Base-by-base conservation (phyloP, 108 stramenopile species). In the Cyclotella kingstonii region DNA sequence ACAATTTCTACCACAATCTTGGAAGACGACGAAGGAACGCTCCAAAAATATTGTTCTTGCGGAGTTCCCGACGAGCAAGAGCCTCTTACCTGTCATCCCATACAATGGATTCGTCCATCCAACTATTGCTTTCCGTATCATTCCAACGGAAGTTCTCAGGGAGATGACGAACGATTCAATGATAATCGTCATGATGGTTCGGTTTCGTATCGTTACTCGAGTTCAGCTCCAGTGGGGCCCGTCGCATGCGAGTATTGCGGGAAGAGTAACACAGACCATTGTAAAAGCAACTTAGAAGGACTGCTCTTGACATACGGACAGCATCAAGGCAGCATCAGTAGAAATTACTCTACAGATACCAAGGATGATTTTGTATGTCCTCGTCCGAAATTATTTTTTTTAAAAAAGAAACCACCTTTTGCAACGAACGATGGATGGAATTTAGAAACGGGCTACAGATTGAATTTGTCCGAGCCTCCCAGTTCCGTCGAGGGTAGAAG, bases 371-470 rank as follows among this genome's bases (percentile, higher is more conserved):
- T 21, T 17, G 14, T 46, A n/a, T 73, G 72, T 30, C 72, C 42
- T 2, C 72, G 72, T 19, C 72, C 72, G 10, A 73, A 63, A 46
- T 43, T 73, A 35, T 73, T 73, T 58, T 73, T 73, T 40, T 56
- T 73, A 1, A 73, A 73, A 42, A 73, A 73, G 39, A 46, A 56
- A 41, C 72, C 72, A 3, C 63, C 72, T 4, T 73, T 73, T n/a
- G 72, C 72, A 10, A 40, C 53, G 30, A 25, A 43, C 12, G 63
- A 64, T 11, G 72, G 72, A 23, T 73, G 72, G 72, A 73, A 73
- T 50, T 28, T 57, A 2, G 22, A 54, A 15, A 73, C 72, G 3
- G 63, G 63, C 15, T 60, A 73, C 23, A 41, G 72, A 36, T 35
- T 5, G 0, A 41, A 62, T 4, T 38, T 72, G 22, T 63, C 38